Evolutionary conservation across 2,329 filamentous ascomycete species (phyloP).

Genomic region (Ustilaginoidea virens): DNA sequence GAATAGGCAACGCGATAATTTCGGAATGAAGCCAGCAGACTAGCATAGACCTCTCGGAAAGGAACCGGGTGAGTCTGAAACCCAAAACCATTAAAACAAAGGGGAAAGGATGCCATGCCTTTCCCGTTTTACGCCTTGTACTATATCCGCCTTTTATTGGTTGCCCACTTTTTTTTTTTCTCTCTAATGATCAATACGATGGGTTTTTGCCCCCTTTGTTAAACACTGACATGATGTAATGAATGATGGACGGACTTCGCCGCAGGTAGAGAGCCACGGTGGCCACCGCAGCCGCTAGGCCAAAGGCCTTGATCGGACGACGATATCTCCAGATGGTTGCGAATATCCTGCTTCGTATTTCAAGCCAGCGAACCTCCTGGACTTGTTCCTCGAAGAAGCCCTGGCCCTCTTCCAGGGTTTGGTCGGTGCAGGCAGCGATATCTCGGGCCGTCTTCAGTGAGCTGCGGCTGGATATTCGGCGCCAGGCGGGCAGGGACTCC

Average conservation of each 20-base stretch:
- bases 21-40: too few relatives aligned
- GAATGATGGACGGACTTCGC: conserved; percentile 23
- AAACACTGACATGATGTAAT: conserved; percentile 13
- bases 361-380: conserved; percentile 51
- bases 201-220: conserved; percentile 1
- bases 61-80: too few relatives aligned
- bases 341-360: conserved; percentile 23
- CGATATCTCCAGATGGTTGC: conserved; percentile 46
- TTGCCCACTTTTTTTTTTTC: too few relatives aligned
- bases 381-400: conserved; percentile 56
- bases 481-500: conserved; percentile 56
- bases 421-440: conserved; percentile 28
- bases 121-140: too few relatives aligned
- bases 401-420: conserved; percentile 52
- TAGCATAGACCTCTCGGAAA: too few relatives aligned
- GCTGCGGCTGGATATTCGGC: conserved; percentile 55
- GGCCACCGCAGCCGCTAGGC: conserved; percentile 50
- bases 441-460: conserved; percentile 70
- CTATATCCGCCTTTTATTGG: too few relatives aligned
- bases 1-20: too few relatives aligned
- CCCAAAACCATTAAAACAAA: too few relatives aligned
- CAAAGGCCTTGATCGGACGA: conserved; percentile 44
- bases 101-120: too few relatives aligned
- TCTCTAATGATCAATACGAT: not conserved
- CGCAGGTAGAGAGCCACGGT: conserved; percentile 53